A percentile compares a stretch with the other conserved stretches of the same genome.
These are phyloP conservation scores for Cyberlindnera mycetangii DNA, from an alignment of 805 yeast genomes.

Conservation along the genomic window DNA sequence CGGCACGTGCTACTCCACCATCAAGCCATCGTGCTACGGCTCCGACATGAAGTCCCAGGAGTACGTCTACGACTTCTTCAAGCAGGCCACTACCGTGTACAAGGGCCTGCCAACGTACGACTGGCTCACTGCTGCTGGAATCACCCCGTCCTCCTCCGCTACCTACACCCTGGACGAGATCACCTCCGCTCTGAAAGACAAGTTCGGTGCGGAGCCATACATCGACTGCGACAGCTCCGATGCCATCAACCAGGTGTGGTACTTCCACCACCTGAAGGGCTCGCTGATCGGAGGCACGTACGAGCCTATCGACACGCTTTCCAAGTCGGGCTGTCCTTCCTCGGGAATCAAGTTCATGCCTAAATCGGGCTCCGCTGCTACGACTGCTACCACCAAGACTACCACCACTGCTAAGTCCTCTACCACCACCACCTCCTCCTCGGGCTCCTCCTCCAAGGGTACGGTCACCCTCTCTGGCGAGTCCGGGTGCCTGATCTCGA, in stretches of 20 bases:
- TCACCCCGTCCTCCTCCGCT: conserved; percentile 12
- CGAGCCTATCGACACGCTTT: conserved; percentile 54
- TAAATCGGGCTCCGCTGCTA: too few relatives aligned
- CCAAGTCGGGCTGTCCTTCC: conserved; percentile 62
- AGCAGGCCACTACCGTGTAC: conserved; percentile 11
- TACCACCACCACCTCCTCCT: conserved; percentile 46
- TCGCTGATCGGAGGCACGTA: conserved; percentile 65
- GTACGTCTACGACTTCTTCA: conserved; percentile 17
- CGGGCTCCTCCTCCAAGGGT: conserved; percentile 42
- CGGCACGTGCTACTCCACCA: conserved; percentile 21
- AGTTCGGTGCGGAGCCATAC: conserved; percentile 18
- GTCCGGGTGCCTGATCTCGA: conserved; percentile 85
- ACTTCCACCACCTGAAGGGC: conserved; percentile 64
- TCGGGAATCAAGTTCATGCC: too few relatives aligned
- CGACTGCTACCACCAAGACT: too few relatives aligned
- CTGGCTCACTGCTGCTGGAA: conserved; percentile 18
- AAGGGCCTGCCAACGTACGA: conserved; percentile 16
- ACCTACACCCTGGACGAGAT: conserved; percentile 14
- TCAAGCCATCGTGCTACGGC: conserved; percentile 18
- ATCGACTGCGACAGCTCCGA: conserved; percentile 16
- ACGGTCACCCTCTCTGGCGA: too few relatives aligned
- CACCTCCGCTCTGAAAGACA: conserved; percentile 6
- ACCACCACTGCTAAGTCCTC: too few relatives aligned
- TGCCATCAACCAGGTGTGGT: conserved; percentile 20
- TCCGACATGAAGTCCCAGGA: conserved; percentile 2